phyloP scores from a whole-genome alignment of 805 yeast species.

The Candida wancherniae region DNA sequence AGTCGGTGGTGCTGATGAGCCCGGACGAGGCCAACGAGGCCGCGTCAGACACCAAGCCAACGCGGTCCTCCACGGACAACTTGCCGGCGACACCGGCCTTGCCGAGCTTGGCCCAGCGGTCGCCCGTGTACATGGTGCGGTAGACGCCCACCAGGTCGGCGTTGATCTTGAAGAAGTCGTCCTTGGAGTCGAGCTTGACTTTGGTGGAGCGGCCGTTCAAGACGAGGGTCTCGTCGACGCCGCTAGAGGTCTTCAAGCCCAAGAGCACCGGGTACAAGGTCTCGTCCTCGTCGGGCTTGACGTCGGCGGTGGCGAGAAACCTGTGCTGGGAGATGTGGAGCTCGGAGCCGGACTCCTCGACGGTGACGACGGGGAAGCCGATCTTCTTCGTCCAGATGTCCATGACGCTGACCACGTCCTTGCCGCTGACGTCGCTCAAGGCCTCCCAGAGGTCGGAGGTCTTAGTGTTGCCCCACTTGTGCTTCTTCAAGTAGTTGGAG shows the following conservation, averaged over 20 bases:
- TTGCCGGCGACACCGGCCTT: constrained; percentile 51
- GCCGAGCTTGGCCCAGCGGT: constrained; percentile 67
- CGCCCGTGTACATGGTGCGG: constrained; percentile 65
- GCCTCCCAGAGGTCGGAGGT: constrained; percentile 78
- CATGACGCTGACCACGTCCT: constrained; percentile 70
- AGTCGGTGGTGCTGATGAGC: constrained; percentile 54
- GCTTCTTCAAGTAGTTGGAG: constrained; percentile 68
- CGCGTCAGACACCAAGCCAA: constrained; percentile 79
- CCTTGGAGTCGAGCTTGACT: constrained; percentile 33
- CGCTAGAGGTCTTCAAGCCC: constrained; percentile 54
- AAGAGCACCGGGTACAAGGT: constrained; percentile 67
- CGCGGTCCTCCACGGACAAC: constrained; percentile 70
- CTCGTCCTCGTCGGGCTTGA: constrained; percentile 66
- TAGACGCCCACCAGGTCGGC: constrained; percentile 72
- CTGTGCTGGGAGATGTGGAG: constrained; percentile 65
- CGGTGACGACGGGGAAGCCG: constrained; percentile 72
- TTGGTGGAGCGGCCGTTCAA: constrained; percentile 43
- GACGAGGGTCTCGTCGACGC: constrained; percentile 55
- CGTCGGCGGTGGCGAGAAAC: constrained; percentile 73
- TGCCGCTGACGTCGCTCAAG: constrained; percentile 62
- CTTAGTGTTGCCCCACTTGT: constrained; percentile 71
- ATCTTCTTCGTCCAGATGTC: constrained; percentile 75
- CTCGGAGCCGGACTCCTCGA: constrained; percentile 42
- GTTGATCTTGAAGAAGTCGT: constrained; percentile 64
- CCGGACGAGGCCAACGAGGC: constrained; percentile 69